These are phyloP conservation scores for Fusarium torulosum DNA, from an alignment of 2,329 filamentous ascomycete genomes.

Conservation along the genomic window DNA sequence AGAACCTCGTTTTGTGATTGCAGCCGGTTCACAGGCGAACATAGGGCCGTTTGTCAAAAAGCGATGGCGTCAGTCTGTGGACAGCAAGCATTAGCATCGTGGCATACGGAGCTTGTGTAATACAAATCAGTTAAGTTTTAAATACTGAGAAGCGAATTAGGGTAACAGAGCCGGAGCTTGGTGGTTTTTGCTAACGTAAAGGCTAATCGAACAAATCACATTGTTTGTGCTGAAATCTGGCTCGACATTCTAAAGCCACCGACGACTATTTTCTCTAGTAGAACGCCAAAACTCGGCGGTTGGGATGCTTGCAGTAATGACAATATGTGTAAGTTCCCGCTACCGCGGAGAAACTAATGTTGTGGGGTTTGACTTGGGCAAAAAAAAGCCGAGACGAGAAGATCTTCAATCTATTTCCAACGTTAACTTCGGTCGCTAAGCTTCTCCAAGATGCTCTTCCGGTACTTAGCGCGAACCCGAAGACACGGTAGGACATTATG, in stretches of 20 bases:
- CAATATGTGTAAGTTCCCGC: slow-evolving; percentile 1
- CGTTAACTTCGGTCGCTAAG: slow-evolving; percentile 15
- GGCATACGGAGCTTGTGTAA: neutral
- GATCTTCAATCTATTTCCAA: slow-evolving; percentile 22
- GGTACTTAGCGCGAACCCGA: slow-evolving; percentile 30
- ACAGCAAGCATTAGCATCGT: slow-evolving; percentile 8
- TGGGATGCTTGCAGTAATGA: slow-evolving; percentile 16
- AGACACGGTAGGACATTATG: slow-evolving; percentile 31
- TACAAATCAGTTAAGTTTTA: slow-evolving; percentile 1
- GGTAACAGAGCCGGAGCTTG: neutral
- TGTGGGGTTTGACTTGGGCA: slow-evolving; percentile 1
- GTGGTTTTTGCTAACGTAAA: neutral
- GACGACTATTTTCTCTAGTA: slow-evolving; percentile 4
- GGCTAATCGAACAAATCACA: slow-evolving; percentile 1
- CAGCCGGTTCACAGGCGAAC: slow-evolving; percentile 21
- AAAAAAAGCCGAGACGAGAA: slow-evolving; percentile 10
- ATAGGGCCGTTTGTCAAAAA: slow-evolving; percentile 19
- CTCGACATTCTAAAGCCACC: slow-evolving; percentile 2
- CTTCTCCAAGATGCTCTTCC: slow-evolving; percentile 22
- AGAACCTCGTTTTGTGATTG: slow-evolving; percentile 27
- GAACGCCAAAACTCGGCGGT: slow-evolving; percentile 16
- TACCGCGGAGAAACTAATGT: neutral
- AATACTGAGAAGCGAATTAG: slow-evolving; percentile 9
- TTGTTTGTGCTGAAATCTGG: neutral
- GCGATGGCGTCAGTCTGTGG: slow-evolving; percentile 13